Percentiles rank a stretch among this genome's conserved stretches.
Evolutionary conservation across 139 green algal species (phyloP).

Genomic region (Tetraselmis striata): DNA sequence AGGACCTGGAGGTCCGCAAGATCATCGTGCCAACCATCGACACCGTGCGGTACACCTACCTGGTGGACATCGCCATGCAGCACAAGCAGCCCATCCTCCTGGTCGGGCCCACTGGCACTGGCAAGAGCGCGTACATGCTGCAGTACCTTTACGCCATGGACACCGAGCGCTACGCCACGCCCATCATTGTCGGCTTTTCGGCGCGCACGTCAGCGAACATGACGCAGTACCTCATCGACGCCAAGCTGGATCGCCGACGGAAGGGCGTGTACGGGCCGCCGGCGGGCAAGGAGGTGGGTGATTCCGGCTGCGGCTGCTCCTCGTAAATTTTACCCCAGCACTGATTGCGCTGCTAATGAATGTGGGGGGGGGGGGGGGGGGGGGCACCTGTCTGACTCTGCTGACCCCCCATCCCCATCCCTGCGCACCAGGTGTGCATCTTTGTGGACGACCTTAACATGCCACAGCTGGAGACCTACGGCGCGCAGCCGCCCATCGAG

Average conservation of each 20-base stretch:
- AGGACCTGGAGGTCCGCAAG: conserved; percentile 17
- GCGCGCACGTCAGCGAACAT: conserved; percentile 39
- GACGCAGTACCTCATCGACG: conserved; percentile 51
- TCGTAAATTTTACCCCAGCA: no score
- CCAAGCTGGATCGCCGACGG: conserved; percentile 53
- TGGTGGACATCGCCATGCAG: conserved; percentile 20
- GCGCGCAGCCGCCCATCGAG: conserved; percentile 55
- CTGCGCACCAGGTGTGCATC: conserved; percentile 13
- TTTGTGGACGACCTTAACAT: conserved; percentile 74
- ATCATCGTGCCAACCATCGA: conserved; percentile 68
- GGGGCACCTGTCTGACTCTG: no score
- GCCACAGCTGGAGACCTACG: conserved; percentile 72
- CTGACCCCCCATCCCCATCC: no score
- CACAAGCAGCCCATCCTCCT: conserved; percentile 24
- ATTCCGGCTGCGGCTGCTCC: no score
- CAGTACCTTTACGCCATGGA: conserved; percentile 42
- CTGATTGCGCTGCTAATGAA: no score
- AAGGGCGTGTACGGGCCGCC: conserved; percentile 62
- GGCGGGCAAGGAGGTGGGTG: conserved; percentile 38
- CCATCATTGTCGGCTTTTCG: conserved; percentile 49
- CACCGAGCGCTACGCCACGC: conserved; percentile 35
- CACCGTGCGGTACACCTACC: conserved; percentile 39
- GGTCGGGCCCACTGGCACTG: conserved; percentile 33
- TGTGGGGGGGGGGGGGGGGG: no score
- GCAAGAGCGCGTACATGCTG: conserved; percentile 42